phyloP scores from a whole-genome alignment of 257 asterid species.

The Solanum sitiens region DNA sequence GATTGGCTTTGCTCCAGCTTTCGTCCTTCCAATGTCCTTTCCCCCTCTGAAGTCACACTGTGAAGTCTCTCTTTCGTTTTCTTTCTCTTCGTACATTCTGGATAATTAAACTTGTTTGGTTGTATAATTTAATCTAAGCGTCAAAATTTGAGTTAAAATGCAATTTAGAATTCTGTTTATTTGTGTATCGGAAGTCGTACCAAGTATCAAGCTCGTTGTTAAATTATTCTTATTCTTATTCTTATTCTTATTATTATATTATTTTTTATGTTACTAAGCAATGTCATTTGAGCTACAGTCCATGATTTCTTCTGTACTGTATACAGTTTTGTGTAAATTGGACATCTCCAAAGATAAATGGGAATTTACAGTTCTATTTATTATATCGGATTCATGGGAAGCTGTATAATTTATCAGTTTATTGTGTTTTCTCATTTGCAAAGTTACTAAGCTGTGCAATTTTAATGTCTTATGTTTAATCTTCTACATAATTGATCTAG shows the following conservation, averaged over 20 bases:
- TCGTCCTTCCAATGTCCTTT: slow-evolving; percentile 87
- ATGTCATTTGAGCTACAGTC: background rate
- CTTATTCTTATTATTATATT: background rate
- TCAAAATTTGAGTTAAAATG: background rate
- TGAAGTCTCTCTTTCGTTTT: slow-evolving; percentile 13
- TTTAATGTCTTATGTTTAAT: background rate
- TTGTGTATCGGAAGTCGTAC: background rate
- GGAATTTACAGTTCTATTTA: background rate
- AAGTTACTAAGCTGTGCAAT: background rate
- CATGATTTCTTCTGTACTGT: background rate
- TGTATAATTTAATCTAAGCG: background rate
- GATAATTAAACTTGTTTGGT: background rate
- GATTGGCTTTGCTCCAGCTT: slow-evolving; percentile 98
- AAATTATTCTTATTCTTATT: background rate
- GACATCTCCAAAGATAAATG: background rate
- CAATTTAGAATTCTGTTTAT: background rate
- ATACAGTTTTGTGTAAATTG: background rate
- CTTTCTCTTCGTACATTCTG: background rate
- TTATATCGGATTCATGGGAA: background rate
- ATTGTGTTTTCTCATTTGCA: background rate
- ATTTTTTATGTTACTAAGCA: background rate
- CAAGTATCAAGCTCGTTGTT: background rate
- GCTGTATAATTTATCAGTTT: background rate
- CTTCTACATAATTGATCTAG: background rate
- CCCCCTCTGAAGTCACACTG: slow-evolving; percentile 76